A percentile compares a stretch with the other conserved stretches of the same genome.
Evolutionary conservation across 2,329 filamentous ascomycete genomes (phyloP).

Genomic region (Botrytis paeoniae): DNA sequence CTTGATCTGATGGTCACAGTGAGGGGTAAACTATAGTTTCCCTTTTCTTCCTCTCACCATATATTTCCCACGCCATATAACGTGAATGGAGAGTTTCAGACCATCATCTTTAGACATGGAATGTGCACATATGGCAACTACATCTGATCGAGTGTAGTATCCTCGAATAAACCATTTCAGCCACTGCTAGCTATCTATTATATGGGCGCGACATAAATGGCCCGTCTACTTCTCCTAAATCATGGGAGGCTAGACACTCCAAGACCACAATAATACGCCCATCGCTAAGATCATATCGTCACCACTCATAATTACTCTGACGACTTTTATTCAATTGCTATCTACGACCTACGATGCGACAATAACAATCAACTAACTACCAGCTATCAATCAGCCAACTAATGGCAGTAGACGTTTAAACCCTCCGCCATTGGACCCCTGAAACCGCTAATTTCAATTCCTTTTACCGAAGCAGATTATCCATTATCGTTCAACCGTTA

Average conservation of each 20-base stretch:
- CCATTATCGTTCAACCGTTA: neutral
- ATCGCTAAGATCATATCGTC: neutral
- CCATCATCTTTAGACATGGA: accelerated
- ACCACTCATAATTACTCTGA: neutral
- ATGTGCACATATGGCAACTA: neutral
- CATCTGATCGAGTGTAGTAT: neutral
- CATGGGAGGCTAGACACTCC: neutral
- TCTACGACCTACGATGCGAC: neutral
- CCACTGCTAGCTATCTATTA: neutral
- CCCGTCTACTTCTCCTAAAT: neutral
- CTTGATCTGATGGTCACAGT: neutral
- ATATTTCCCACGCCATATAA: neutral
- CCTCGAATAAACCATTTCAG: neutral
- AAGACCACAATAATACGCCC: neutral
- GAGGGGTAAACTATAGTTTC: neutral
- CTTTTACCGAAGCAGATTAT: neutral
- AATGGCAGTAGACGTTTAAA: neutral
- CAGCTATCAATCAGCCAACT: neutral
- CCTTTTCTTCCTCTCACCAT: no score
- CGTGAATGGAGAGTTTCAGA: neutral
- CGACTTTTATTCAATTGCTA: neutral
- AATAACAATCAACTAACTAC: neutral
- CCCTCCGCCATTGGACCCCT: neutral
- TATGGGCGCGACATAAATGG: neutral
- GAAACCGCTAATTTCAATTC: neutral